Evolutionary conservation across 805 yeast species (phyloP), one percentile per base, ranked within the genome.

Genomic region (Ascoidea rubescens): DNA sequence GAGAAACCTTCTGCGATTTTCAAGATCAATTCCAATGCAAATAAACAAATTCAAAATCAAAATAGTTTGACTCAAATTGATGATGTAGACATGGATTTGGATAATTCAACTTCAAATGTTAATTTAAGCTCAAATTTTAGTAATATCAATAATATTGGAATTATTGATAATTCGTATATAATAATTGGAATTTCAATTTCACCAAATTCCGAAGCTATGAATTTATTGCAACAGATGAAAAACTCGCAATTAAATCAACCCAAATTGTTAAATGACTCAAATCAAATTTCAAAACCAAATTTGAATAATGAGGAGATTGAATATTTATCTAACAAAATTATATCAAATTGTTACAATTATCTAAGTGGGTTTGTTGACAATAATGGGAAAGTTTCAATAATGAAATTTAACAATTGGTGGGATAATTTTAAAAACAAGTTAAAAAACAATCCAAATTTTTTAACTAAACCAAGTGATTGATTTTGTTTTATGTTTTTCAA

Each of bases 361-460:
- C 67, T 91, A 49, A 80, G 95, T 1, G 87, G 97, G n/a, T 91
- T 90, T 63, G 76, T 88, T 5, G 96, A 88, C 61, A 64, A 70
- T 5, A 71, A 77, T 28, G 95, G 96, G 2, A 87, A 80, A 58
- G 96, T 91, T 2, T 84, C 90, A 3, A 86, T 91, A 62, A 86
- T 83, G 61, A 84, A 80, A 47, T 91, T 91, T 60, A 95, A 91
- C 63, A 83, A 77, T 46, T 91, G 99, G 99, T 87, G 99, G 99
- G 82, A 76, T 57, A 90, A 88, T 66, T 91, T 93, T 68, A 86
- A 78, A 64, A 67, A 77, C 5, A 82, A 84, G 61, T 60, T 93
- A 54, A 74, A 78, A 8, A 85, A 84, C 55, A 95, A 91, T 62
- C 97, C 96, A 1, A 79, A 77, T 51, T 90, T 88, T 63, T 66